Percentiles rank a stretch among this genome's conserved stretches.
phyloP scores from a whole-genome alignment of 371 early-diverging fungal genomes.

The Apophysomyces ossiformis region DNA sequence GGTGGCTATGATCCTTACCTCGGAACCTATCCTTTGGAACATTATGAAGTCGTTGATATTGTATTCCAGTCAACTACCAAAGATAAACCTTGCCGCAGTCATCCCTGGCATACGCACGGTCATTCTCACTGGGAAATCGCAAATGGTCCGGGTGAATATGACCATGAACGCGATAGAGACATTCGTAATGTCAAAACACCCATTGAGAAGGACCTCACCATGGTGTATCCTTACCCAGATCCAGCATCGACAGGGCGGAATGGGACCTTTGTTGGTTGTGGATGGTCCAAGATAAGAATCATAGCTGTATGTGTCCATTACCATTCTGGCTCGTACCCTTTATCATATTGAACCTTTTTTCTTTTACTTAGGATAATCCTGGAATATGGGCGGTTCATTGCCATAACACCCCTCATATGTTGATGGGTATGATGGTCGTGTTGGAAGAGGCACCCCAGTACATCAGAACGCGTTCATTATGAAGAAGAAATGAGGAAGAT shows the following conservation, averaged over 20 bases:
- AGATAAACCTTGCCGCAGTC: slow-evolving; percentile 41
- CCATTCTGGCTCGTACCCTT: not conserved
- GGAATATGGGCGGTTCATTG: slow-evolving; percentile 52
- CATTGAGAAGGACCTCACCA: slow-evolving; percentile 40
- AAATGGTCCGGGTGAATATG: slow-evolving; percentile 46
- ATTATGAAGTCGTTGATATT: slow-evolving; percentile 45
- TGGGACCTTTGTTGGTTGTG: slow-evolving; percentile 35
- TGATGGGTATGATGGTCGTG: slow-evolving; percentile 49
- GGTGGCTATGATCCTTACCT: slow-evolving; percentile 37
- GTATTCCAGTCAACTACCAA: slow-evolving; percentile 41
- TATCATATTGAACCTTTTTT: not conserved
- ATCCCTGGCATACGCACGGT: slow-evolving; percentile 58
- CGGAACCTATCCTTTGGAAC: slow-evolving; percentile 42
- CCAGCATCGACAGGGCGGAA: slow-evolving; percentile 13
- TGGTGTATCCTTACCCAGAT: slow-evolving; percentile 39
- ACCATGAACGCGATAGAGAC: slow-evolving; percentile 28
- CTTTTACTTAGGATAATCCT: slow-evolving; percentile 40
- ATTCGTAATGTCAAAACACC: slow-evolving; percentile 28
- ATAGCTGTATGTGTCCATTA: slow-evolving; percentile 38
- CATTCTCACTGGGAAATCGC: slow-evolving; percentile 55
- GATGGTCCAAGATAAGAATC: slow-evolving; percentile 49
- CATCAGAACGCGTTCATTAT: not conserved
- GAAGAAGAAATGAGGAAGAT: not conserved
- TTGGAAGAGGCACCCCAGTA: slow-evolving; percentile 46
- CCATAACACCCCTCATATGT: slow-evolving; percentile 49